A percentile compares a stretch with the other conserved stretches of the same genome.
Evolutionary conservation across 192 early-diverging fungal species (phyloP).

Genomic region (Dissophora globulifera): DNA sequence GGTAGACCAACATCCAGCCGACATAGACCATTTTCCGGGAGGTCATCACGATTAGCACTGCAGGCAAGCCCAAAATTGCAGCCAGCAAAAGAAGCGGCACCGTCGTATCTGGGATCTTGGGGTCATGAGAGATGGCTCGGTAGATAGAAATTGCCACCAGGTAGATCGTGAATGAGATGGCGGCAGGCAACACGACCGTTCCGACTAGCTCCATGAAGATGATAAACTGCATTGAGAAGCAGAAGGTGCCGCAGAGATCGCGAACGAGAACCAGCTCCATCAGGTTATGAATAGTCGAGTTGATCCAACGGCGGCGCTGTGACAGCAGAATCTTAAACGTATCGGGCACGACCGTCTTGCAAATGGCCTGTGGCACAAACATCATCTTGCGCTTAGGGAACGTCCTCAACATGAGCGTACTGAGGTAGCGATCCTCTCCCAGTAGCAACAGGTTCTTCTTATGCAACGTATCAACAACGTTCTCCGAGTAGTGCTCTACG

Average conservation of each 20-base stretch:
- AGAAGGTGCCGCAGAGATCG: constrained; percentile 94
- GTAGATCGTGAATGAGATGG: constrained; percentile 87
- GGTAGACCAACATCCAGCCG: constrained; percentile 89
- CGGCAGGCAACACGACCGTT: constrained; percentile 90
- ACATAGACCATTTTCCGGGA: constrained; percentile 86
- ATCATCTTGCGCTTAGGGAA: constrained; percentile 87
- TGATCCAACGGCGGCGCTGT: constrained; percentile 94
- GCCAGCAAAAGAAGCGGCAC: constrained; percentile 79
- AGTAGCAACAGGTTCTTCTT: constrained; percentile 85
- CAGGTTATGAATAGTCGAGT: constrained; percentile 93
- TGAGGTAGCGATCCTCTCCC: constrained; percentile 87
- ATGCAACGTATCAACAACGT: constrained; percentile 80
- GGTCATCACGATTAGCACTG: constrained; percentile 89
- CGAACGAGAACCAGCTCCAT: constrained; percentile 87
- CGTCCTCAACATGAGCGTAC: constrained; percentile 82
- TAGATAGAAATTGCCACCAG: constrained; percentile 72
- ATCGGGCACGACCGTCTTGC: constrained; percentile 83
- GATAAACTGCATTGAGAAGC: constrained; percentile 96
- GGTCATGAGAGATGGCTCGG: constrained; percentile 56
- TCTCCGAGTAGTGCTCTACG: constrained; percentile 79
- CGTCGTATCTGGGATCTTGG: constrained; percentile 68
- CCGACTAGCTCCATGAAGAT: constrained; percentile 94
- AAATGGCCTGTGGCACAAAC: constrained; percentile 83
- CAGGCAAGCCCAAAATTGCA: constrained; percentile 88
- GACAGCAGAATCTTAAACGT: constrained; percentile 83